Evolutionary conservation across 345 rosid genomes (phyloP).

Genomic region (Diplotaxis tenuifolia): DNA sequence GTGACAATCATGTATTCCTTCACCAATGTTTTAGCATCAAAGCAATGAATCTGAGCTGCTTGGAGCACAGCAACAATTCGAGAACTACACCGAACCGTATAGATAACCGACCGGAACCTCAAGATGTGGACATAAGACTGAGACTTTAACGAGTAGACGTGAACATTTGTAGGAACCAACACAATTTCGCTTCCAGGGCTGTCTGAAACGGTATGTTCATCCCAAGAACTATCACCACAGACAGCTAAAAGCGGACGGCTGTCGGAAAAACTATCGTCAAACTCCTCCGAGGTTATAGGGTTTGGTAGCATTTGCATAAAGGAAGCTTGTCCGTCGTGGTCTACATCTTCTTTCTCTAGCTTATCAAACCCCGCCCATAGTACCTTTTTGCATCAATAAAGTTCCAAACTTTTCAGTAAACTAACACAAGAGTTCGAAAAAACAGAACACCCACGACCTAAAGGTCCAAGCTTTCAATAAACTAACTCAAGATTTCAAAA

Average conservation of each 20-base stretch:
- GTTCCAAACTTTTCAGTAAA: neutral
- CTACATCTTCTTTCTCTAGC: conserved; percentile 55
- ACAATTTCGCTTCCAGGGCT: conserved; percentile 36
- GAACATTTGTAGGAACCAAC: conserved; percentile 52
- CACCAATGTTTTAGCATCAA: conserved; percentile 60
- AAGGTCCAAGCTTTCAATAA: neutral
- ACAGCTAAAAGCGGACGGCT: conserved; percentile 73
- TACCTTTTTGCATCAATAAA: conserved; percentile 55
- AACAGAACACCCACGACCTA: conserved; percentile 7
- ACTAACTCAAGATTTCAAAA: too few species aligned
- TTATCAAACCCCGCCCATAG: conserved; percentile 97
- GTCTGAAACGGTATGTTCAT: conserved; percentile 42
- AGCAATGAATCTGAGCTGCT: conserved; percentile 84
- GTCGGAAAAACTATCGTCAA: conserved; percentile 51
- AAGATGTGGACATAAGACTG: conserved; percentile 67
- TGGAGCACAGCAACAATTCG: conserved; percentile 84
- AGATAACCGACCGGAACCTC: conserved; percentile 71
- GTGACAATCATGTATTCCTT: conserved; percentile 62
- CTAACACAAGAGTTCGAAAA: neutral
- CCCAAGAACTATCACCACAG: conserved; percentile 55
- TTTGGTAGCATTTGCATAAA: conserved; percentile 82
- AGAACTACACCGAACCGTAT: conserved; percentile 84
- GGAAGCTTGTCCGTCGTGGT: conserved; percentile 73
- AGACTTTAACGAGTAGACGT: conserved; percentile 74
- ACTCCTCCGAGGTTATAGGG: conserved; percentile 42